These are phyloP conservation scores for Pythium aphanidermatum DNA, from an alignment of 352 stramenopile genomes.

Conservation along the genomic window DNA sequence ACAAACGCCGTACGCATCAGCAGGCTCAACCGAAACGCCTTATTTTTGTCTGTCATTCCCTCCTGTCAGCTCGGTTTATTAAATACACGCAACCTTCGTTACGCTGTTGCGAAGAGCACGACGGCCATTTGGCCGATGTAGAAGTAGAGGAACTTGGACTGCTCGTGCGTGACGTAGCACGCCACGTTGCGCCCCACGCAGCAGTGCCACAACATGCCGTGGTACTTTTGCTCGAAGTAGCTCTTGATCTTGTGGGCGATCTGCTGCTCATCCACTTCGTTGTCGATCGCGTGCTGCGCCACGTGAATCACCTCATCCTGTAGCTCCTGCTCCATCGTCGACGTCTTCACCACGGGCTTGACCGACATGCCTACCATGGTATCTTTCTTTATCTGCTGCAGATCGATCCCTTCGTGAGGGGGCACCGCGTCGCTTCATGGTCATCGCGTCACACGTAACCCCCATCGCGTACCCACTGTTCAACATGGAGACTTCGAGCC, in stretches of 20 bases:
- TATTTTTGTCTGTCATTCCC: not conserved
- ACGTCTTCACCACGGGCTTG: conserved; percentile 85
- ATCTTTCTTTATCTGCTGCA: not conserved
- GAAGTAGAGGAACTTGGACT: conserved; percentile 95
- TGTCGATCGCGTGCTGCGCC: conserved; percentile 73
- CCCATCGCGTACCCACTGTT: too few species aligned
- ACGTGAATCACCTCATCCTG: conserved; percentile 81
- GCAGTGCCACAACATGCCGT: conserved; percentile 91
- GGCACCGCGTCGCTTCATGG: too few species aligned
- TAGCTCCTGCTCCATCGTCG: conserved; percentile 82
- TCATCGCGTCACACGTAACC: too few species aligned
- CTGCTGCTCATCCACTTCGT: conserved; percentile 79
- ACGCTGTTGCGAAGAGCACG: conserved; percentile 87
- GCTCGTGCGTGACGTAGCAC: conserved; percentile 92
- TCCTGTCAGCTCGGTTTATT: not conserved
- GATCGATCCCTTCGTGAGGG: too few species aligned
- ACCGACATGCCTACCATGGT: conserved; percentile 45
- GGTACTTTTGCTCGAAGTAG: conserved; percentile 91
- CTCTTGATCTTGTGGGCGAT: conserved; percentile 90
- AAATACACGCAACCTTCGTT: too few species aligned
- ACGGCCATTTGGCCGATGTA: conserved; percentile 94
- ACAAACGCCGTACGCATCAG: too few species aligned
- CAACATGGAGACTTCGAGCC: too few species aligned
- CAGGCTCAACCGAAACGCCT: not conserved
- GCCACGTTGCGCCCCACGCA: conserved; percentile 93